phyloP scores from a whole-genome alignment of 1,139 yeast genomes.

The Yamadazyma conglobata region DNA sequence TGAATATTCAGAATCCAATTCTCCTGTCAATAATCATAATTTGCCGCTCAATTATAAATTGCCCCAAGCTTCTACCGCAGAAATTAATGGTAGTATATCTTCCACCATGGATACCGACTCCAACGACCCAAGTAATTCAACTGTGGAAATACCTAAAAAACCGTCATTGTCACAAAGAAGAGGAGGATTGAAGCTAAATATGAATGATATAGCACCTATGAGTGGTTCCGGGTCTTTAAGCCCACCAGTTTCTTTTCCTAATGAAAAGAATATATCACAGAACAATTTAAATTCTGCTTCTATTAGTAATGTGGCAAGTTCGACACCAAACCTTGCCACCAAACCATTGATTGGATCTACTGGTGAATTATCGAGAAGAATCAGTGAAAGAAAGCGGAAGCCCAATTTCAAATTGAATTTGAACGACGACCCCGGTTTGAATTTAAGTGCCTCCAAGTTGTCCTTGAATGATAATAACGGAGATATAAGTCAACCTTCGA shows the following conservation, averaged over 20 bases:
- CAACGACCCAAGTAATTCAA: not conserved
- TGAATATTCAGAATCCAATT: not conserved
- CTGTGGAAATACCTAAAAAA: constrained; percentile 21
- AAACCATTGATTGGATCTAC: constrained; percentile 19
- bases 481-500: no score
- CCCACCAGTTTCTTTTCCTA: constrained; percentile 14
- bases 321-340: not conserved
- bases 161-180: constrained; percentile 58
- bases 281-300: constrained; percentile 11
- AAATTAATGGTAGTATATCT: constrained; percentile 4
- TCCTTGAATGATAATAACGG: constrained; percentile 3
- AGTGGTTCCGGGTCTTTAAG: constrained; percentile 10
- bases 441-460: not conserved
- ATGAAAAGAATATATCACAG: constrained; percentile 7
- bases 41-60: not conserved
- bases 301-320: not conserved
- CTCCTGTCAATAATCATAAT: not conserved
- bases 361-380: constrained; percentile 34
- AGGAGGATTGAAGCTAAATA: constrained; percentile 53
- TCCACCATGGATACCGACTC: constrained; percentile 3
- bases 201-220: constrained; percentile 25
- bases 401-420: constrained; percentile 40
- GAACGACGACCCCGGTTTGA: constrained; percentile 7
- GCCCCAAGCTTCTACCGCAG: constrained; percentile 1
- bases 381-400: constrained; percentile 36